Conservation (phyloP, 352 stramenopile species). For the Pythium insidiosum region DNA sequence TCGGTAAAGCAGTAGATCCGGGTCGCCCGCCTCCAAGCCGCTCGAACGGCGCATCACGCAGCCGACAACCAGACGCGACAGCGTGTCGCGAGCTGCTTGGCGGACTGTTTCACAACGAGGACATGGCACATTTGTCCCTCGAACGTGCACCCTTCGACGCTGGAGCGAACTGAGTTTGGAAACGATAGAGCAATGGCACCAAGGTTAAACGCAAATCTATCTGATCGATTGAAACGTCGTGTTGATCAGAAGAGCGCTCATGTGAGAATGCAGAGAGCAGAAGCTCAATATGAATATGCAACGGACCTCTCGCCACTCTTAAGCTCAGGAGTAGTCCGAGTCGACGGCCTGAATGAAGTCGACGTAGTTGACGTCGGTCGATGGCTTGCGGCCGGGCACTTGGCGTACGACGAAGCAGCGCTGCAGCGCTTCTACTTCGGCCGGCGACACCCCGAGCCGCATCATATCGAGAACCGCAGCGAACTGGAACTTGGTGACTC, state of each 20-base stretch:
- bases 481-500: conserved; percentile 79
- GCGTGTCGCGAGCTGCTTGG: conserved; percentile 7
- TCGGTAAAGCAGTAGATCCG: conserved; percentile 27
- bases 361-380: conserved; percentile 74
- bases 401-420: conserved; percentile 42
- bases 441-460: conserved; percentile 39
- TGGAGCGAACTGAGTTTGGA: too few relatives aligned
- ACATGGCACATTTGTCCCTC: not conserved
- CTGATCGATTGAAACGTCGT: too few relatives aligned
- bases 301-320: too few relatives aligned
- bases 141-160: not conserved
- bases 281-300: too few relatives aligned
- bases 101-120: not conserved
- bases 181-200: too few relatives aligned
- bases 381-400: conserved; percentile 39
- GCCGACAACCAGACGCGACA: conserved; percentile 11
- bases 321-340: conserved; percentile 53
- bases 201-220: too few relatives aligned
- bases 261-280: too few relatives aligned
- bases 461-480: conserved; percentile 82
- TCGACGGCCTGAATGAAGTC: conserved; percentile 69
- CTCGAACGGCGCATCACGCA: conserved; percentile 16
- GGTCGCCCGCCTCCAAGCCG: not conserved
- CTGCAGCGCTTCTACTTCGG: conserved; percentile 43
- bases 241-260: too few relatives aligned